Evolutionary conservation across 2,329 filamentous ascomycete genomes (phyloP).

Genomic region (Phaeosphaeriaceae sp.): DNA sequence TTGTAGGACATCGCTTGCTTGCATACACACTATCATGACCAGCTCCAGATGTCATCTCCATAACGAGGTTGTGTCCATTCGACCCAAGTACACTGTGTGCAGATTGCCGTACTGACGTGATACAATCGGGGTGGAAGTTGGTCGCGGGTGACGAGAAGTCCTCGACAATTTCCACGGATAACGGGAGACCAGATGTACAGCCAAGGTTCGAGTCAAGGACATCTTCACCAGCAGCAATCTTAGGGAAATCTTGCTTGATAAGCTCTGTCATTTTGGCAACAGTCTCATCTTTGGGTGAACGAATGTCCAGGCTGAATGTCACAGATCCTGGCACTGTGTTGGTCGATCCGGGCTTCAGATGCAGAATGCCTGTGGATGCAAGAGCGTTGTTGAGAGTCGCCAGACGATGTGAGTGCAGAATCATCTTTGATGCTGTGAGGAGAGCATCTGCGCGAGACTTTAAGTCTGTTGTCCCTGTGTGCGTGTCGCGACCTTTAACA

Average conservation of each 20-base stretch:
- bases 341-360: conserved; percentile 69
- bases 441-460: conserved; percentile 71
- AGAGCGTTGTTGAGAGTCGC: conserved; percentile 67
- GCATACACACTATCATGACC: conserved; percentile 65
- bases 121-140: conserved; percentile 72
- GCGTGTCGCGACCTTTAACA: conserved; percentile 71
- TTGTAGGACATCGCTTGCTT: conserved; percentile 54
- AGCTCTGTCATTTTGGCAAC: conserved; percentile 65
- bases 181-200: conserved; percentile 58
- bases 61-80: conserved; percentile 59
- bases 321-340: conserved; percentile 77
- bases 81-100: conserved; percentile 64
- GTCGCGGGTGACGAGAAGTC: conserved; percentile 66
- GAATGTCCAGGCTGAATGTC: conserved; percentile 72
- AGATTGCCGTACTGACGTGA: conserved; percentile 67
- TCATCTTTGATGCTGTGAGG: conserved; percentile 71
- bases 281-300: conserved; percentile 63
- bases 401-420: conserved; percentile 68
- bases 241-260: conserved; percentile 64
- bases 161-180: conserved; percentile 63
- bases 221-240: conserved; percentile 65
- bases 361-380: conserved; percentile 74
- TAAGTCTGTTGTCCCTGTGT: conserved; percentile 78
- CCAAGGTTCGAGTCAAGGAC: conserved; percentile 55
- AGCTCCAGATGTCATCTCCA: conserved; percentile 68